These are phyloP conservation scores for Cokeromyces recurvatus DNA, from an alignment of 371 early-diverging fungal species.

Conservation along the genomic window DNA sequence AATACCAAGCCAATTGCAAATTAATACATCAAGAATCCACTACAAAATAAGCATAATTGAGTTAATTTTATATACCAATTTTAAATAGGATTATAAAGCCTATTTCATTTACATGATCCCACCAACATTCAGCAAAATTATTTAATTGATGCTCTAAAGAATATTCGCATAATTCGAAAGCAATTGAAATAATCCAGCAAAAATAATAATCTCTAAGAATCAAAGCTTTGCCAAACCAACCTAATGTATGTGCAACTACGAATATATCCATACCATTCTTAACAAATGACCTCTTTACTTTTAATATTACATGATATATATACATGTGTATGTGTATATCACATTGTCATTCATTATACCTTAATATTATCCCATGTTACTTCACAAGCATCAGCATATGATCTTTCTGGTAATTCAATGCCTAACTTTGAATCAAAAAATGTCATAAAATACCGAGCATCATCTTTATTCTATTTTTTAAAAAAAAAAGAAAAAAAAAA, in stretches of 20 bases:
- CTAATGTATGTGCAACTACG: constrained; percentile 89
- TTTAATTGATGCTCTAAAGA: constrained; percentile 92
- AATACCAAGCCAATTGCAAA: constrained; percentile 94
- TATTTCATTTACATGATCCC: constrained; percentile 85
- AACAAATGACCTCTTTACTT: too few species aligned
- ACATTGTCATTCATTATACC: background rate
- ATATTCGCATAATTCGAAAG: constrained; percentile 95
- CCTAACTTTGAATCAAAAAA: constrained; percentile 83
- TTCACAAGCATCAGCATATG: constrained; percentile 88
- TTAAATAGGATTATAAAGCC: background rate
- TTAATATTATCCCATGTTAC: constrained; percentile 68
- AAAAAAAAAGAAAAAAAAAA: background rate
- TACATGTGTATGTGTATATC: background rate
- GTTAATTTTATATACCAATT: too few species aligned
- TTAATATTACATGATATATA: constrained; percentile 1
- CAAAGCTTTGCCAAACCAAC: constrained; percentile 95
- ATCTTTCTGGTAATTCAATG: constrained; percentile 79
- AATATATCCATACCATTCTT: constrained; percentile 89
- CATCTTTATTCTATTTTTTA: constrained; percentile 68
- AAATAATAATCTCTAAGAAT: constrained; percentile 91
- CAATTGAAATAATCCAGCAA: constrained; percentile 92
- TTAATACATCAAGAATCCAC: constrained; percentile 95
- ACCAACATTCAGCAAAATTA: constrained; percentile 99
- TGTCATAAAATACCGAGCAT: constrained; percentile 74
- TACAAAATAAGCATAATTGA: constrained; percentile 26